Base-by-base conservation (phyloP, 257 asterid genomes). In the Petrea volubilis region DNA sequence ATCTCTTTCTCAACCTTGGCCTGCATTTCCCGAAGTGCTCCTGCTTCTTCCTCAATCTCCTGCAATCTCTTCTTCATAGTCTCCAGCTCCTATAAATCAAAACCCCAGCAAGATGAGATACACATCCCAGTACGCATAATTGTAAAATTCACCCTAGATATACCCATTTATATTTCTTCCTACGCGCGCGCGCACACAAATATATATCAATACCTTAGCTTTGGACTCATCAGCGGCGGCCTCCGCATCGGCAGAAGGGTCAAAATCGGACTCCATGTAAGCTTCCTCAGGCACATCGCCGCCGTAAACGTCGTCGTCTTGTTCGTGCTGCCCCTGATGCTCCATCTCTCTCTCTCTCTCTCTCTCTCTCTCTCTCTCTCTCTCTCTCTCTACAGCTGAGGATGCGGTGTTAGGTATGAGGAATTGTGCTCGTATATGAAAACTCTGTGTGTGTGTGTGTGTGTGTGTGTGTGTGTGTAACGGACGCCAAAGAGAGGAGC, bases 31-130 rank as follows among this genome's bases (percentile, higher is more conserved):
- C 97, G 93, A 63, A 91, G 93, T n/a, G 93, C 96, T 0, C 85
- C 87, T 0, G 97, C 86, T 84, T 91, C 97, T 57, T 89, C 97
- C 77, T 91, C 95, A 77, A 87, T 85, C 83, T 89, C 95, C 82
- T 81, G 88, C 81, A 91, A 74, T 63, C 92, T 80, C 83, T 80
- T 89, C 81, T 82, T 89, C 93, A 87, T 81, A 43, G 31, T 76
- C 84, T 87, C 96, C 88, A 91, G 72, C 81, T 87, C 97, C 96
- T 91, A 71, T 44, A 69, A 24, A 41, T 64, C n/a, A 33, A 68
- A 72, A 65, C 25, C 27, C 64, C 55, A 29, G 27, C 12, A 60
- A 47, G 33, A 36, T 65, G n/a, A 60, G 7, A 71, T n/a, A n/a
- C 4, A 29, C 57, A 36, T 24, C 40, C 78, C 67, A 8, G 40